Percentiles rank a stretch among this genome's conserved stretches.
phyloP scores from a whole-genome alignment of 2,329 filamentous ascomycete species.

The Aureobasidium musti region DNA sequence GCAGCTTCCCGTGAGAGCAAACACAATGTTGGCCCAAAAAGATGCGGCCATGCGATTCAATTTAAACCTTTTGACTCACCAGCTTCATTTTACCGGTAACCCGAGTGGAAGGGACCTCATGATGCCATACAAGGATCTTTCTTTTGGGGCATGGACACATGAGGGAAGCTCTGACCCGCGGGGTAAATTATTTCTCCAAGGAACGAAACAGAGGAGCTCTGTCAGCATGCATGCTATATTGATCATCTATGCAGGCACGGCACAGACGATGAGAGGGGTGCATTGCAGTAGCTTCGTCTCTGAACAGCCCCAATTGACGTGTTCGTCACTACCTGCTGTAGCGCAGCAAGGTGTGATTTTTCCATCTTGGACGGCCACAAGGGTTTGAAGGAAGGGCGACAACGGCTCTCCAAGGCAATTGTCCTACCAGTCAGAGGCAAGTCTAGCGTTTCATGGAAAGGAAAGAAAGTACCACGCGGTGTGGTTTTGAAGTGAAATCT shows the following conservation, averaged over 20 bases:
- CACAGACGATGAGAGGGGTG: slow-evolving; percentile 7
- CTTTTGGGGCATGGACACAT: not conserved
- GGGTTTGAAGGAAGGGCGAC: not conserved
- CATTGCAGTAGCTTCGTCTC: slow-evolving; percentile 20
- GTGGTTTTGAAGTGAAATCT: not conserved
- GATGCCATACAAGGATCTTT: slow-evolving; percentile 24
- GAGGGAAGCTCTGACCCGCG: slow-evolving; percentile 7
- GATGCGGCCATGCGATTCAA: slow-evolving; percentile 2
- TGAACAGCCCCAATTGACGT: not conserved
- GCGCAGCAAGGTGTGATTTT: slow-evolving; percentile 22
- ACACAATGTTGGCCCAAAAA: not conserved
- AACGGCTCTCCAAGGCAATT: slow-evolving; percentile 7
- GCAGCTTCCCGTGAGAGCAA: slow-evolving; percentile 13
- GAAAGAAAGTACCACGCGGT: not conserved
- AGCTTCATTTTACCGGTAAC: not conserved
- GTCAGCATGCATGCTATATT: slow-evolving; percentile 24
- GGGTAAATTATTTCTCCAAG: slow-evolving; percentile 13
- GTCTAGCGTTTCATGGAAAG: slow-evolving; percentile 6
- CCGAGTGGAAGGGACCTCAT: slow-evolving; percentile 1
- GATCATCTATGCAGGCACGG: slow-evolving; percentile 29
- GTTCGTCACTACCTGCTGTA: slow-evolving; percentile 1
- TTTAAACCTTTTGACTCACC: slow-evolving; percentile 9
- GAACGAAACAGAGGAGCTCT: not conserved
- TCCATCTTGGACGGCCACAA: not conserved
- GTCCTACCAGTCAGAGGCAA: slow-evolving; percentile 7